Conservation (phyloP, 371 early-diverging fungal species). For the Lichtheimia hyalospora region DNA sequence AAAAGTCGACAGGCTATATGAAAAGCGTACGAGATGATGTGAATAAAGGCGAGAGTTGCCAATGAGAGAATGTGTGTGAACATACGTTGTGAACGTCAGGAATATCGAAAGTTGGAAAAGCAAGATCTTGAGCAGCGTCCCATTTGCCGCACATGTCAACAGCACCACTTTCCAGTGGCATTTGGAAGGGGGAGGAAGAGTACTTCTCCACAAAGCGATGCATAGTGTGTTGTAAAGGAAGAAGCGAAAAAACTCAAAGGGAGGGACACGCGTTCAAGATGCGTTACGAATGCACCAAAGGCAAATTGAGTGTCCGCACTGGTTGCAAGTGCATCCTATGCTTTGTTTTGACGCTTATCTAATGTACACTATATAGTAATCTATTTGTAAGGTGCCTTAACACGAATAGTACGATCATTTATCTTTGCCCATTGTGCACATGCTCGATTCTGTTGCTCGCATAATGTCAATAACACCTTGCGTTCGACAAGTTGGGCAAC, state of each 20-base stretch:
- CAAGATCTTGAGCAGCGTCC: constrained; percentile 67
- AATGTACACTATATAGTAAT: background rate
- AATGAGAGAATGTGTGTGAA: background rate
- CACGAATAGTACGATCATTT: constrained; percentile 26
- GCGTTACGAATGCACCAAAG: no score
- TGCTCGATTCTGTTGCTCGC: constrained; percentile 45
- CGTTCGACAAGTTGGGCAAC: constrained; percentile 39
- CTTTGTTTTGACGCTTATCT: no score
- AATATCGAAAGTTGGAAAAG: constrained; percentile 73
- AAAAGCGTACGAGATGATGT: background rate
- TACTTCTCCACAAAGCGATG: constrained; percentile 60
- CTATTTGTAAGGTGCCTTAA: constrained; percentile 44
- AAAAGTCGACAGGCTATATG: constrained; percentile 64
- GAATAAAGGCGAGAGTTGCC: background rate
- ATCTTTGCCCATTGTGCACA: constrained; percentile 43
- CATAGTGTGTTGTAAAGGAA: constrained; percentile 35
- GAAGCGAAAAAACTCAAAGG: constrained; percentile 1
- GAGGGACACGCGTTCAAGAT: constrained; percentile 3
- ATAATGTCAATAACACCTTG: constrained; percentile 40
- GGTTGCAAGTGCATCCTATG: no score
- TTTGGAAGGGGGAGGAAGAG: constrained; percentile 40
- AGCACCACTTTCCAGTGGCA: constrained; percentile 35
- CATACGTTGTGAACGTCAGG: constrained; percentile 73
- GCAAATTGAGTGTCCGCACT: no score
- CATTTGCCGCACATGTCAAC: constrained; percentile 44